Evolutionary conservation across 306 rosid genomes (phyloP).

Genomic region (Acacia acuminata): DNA sequence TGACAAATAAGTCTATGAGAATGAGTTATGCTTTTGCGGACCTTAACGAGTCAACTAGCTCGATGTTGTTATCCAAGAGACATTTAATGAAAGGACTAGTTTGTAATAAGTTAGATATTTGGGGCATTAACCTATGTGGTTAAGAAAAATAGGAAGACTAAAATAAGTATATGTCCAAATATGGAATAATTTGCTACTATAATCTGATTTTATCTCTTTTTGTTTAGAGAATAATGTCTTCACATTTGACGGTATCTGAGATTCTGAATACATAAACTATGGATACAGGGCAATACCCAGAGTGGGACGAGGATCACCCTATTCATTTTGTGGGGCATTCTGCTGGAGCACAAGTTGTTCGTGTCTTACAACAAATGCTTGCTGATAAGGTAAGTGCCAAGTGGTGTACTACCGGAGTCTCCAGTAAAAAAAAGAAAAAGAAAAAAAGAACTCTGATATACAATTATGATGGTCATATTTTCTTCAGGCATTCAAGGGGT

Average conservation of each 20-base stretch:
- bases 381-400: conserved; percentile 74
- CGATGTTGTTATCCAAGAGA: neutral
- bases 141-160: neutral
- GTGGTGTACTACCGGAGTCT: neutral
- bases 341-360: conserved; percentile 95
- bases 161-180: neutral
- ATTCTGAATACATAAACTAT: conserved; percentile 18
- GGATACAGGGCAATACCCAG: conserved; percentile 83
- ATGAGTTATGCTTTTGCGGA: neutral
- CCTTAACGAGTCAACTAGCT: neutral
- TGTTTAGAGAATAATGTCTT: conserved; percentile 15
- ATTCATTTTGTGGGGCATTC: conserved; percentile 96
- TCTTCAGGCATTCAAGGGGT: conserved; percentile 78
- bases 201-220: neutral
- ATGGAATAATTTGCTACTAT: neutral
- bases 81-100: neutral
- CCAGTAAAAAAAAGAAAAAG: neutral
- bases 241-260: neutral
- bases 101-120: neutral
- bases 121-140: neutral
- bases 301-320: conserved; percentile 98
- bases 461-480: conserved; percentile 27
- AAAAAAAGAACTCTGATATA: neutral
- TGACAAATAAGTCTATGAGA: neutral
- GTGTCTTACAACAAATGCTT: conserved; percentile 97